These are phyloP conservation scores for Pichia inconspicua DNA, from an alignment of 1,139 yeast species.

Conservation along the genomic window DNA sequence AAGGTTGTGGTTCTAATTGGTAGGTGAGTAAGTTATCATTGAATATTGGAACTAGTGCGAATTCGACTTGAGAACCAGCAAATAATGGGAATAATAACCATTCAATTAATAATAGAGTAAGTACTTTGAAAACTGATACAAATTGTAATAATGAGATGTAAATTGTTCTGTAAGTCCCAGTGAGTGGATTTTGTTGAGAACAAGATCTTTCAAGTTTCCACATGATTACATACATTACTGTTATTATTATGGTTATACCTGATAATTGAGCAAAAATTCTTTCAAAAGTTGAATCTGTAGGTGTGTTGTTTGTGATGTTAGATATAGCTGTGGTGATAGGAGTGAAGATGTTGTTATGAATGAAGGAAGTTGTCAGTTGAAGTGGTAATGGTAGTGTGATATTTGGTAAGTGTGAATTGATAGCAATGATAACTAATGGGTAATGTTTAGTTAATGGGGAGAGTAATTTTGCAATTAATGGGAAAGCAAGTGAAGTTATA, in stretches of 20 bases:
- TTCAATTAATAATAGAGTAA: slow-evolving; percentile 69
- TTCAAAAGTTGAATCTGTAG: slow-evolving; percentile 16
- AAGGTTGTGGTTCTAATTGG: slow-evolving; percentile 10
- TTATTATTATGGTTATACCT: slow-evolving; percentile 35
- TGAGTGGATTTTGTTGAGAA: slow-evolving; percentile 36
- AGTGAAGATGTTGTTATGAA: neutral
- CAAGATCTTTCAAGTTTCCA: slow-evolving; percentile 25
- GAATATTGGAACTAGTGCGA: slow-evolving; percentile 55
- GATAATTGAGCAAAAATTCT: slow-evolving; percentile 18
- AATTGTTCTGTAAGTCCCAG: slow-evolving; percentile 41
- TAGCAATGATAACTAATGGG: no score
- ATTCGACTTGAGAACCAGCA: slow-evolving; percentile 74
- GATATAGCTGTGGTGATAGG: slow-evolving; percentile 11
- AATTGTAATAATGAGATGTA: slow-evolving; percentile 50
- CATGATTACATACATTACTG: slow-evolving; percentile 33
- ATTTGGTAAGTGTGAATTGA: neutral
- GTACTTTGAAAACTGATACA: slow-evolving; percentile 62
- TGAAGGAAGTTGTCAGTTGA: neutral
- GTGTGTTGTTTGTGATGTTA: slow-evolving; percentile 18
- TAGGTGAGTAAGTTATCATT: slow-evolving; percentile 12
- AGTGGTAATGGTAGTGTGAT: neutral
- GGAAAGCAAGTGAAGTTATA: slow-evolving; percentile 2
- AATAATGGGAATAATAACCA: slow-evolving; percentile 75
- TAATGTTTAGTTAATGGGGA: neutral
- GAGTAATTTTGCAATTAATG: neutral